Percentiles rank a stretch among this genome's conserved stretches.
phyloP scores from a whole-genome alignment of 164 flowering plant genomes.

The Tetrastigma voinierianum region DNA sequence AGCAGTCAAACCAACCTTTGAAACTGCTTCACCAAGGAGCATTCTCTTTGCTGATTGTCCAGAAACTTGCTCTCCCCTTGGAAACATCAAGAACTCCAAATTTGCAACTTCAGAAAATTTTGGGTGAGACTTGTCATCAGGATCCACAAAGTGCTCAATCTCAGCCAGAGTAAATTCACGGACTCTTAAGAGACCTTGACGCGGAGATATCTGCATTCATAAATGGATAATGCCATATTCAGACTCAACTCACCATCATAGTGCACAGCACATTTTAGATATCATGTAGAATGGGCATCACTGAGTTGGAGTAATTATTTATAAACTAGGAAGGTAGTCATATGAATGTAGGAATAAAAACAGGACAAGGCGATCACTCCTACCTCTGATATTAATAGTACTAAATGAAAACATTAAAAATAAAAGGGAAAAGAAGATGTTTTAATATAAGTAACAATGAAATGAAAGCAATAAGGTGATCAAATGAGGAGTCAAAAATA shows the following conservation, averaged over 20 bases:
- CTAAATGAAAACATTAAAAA: not conserved
- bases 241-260: too few relatives aligned
- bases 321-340: too few relatives aligned
- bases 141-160: constrained; percentile 97
- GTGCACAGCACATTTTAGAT: too few relatives aligned
- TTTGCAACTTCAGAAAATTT: constrained; percentile 72
- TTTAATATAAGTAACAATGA: not conserved
- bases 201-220: constrained; percentile 81
- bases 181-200: constrained; percentile 96
- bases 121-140: constrained; percentile 90
- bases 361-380: not conserved
- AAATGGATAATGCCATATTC: too few relatives aligned
- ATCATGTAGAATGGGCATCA: too few relatives aligned
- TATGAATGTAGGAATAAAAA: not conserved
- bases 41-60: constrained; percentile 66
- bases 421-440: not conserved
- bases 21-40: constrained; percentile 76
- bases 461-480: too few relatives aligned
- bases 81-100: constrained; percentile 92
- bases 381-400: not conserved
- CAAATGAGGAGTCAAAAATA: not conserved
- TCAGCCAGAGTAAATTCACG: constrained; percentile 97
- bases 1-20: constrained; percentile 44
- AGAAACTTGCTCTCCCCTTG: constrained; percentile 80
- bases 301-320: too few relatives aligned